Base-by-base conservation (phyloP, 1,284 basidiomycete species). In the Macrocystidia cucumis region DNA sequence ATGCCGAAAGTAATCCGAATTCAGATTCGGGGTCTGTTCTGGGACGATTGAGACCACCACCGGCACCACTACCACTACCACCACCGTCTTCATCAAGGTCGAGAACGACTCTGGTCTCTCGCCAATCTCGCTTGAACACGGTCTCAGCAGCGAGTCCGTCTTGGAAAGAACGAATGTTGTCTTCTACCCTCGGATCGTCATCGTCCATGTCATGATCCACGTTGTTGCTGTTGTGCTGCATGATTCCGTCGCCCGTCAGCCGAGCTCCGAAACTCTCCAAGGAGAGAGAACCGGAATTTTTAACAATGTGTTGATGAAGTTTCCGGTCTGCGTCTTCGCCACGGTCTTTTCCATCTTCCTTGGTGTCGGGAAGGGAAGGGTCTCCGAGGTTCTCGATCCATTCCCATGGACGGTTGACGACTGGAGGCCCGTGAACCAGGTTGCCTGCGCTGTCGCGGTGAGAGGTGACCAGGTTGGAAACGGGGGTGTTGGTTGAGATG, bases 351-450 rank as follows among this genome's bases (percentile, higher is more conserved):
- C 66, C 60, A 21, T 63, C 65, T 26, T 62, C 66, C 35, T 58
- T 60, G 3, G 54, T 38, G 25, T 72, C 69, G 9, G 56, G 42
- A 8, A 48, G 40, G 3, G 59, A 47, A 2, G 68, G 63, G 40
- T 86, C 83, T 2, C 82, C 82, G 1, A 88, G 52, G 51, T 80
- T 74, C 52, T 88, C 86, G 5, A 78, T 72, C 86, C 85, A 89
- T 53, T 89, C 86, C 85, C 85, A 89, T 9, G 86, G 83, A 27
- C 77, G 69, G 51, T 85, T 81, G 39, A 73, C 63, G 12, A 87
- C 80, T 1, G 72, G 64, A 8, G 59, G 51, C 13, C 69, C 67
- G 38, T 64, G 59, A 4, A 74, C 51, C 4, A 73, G 41, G 4
- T 65, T 60, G 1, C 74, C 78, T 5, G 60, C 57, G 2, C 69